phyloP scores from a whole-genome alignment of 306 rosid genomes.

The Quercus alba region DNA sequence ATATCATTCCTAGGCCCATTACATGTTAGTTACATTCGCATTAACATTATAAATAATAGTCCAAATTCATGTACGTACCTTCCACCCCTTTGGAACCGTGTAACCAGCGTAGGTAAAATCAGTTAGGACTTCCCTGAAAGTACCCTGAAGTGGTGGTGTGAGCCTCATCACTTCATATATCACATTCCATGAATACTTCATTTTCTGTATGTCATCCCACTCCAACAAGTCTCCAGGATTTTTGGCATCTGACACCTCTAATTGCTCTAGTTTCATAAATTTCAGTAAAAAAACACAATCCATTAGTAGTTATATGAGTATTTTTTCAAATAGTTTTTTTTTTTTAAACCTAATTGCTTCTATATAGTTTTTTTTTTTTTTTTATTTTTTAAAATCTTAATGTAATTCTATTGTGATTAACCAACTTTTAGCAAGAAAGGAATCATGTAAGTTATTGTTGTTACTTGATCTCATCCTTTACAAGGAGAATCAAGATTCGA shows the following conservation, averaged over 20 bases:
- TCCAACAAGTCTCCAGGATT: constrained; percentile 23
- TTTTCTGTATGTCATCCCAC: constrained; percentile 33
- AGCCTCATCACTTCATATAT: constrained; percentile 40
- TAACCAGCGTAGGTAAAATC: constrained; percentile 35
- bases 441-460: no score
- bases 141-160: constrained; percentile 43
- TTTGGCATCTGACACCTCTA: constrained; percentile 22
- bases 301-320: no score
- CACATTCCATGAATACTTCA: constrained; percentile 44
- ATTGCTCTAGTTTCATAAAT: constrained; percentile 22
- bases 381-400: no score
- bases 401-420: no score
- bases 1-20: not conserved
- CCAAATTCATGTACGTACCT: constrained; percentile 6
- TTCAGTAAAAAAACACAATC: not conserved
- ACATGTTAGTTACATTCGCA: no score
- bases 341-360: no score
- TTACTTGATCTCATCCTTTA: no score
- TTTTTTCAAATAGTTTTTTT: no score
- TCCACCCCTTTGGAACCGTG: constrained; percentile 46
- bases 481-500: no score
- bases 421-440: no score
- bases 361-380: no score
- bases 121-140: constrained; percentile 33
- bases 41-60: not conserved